Evolutionary conservation across 495 filamentous ascomycete genomes (phyloP), one percentile per base, ranked within the genome.

Genomic region (Bacidia rubella): DNA sequence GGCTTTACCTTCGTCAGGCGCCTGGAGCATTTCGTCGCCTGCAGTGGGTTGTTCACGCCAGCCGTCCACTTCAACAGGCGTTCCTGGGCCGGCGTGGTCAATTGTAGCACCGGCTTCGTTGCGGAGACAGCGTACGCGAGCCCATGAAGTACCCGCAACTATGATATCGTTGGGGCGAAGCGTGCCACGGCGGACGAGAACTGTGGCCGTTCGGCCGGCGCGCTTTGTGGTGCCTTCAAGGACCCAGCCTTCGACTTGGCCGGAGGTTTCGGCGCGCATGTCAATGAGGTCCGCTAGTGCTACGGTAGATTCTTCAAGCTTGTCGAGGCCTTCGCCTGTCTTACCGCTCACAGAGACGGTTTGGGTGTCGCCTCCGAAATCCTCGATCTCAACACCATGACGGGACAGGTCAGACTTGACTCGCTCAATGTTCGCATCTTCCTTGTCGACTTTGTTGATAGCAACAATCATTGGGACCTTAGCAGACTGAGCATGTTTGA

Each of bases 361-460:
- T 65, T 96, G 92, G 23, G 88, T 87, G 51, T 99, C 93, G 52
- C 93, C 93, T 32, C 93, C 93, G 60, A 80, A 90, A 60, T 97
- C 92, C 65, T 99, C 93, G 27, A 97, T 81, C 60, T 96, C 85
- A 20, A 99, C 76, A 17, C 85, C 86, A 56, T 94, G 76, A n/a
- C 77, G 70, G 7, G 85, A 78, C 24, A 99, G 79, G 64, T 97
- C 93, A 51, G 80, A 74, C 65, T 95, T 96, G 52, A 96, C 90
- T 21, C 75, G 75, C 39, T 96, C 83, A 12, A 83, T 65, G 55
- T 88, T 79, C 19, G 85, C 77, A 35, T 82, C 80, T 55, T 83
- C 80, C 66, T 90, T 95, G 66, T 99, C 93, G 44, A 94, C 78
- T 65, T 99, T 99, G 70, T 88, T 99, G 67, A 95, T 87, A n/a